phyloP scores from a whole-genome alignment of 2,329 filamentous ascomycete species.

The Alternaria burnsii region DNA sequence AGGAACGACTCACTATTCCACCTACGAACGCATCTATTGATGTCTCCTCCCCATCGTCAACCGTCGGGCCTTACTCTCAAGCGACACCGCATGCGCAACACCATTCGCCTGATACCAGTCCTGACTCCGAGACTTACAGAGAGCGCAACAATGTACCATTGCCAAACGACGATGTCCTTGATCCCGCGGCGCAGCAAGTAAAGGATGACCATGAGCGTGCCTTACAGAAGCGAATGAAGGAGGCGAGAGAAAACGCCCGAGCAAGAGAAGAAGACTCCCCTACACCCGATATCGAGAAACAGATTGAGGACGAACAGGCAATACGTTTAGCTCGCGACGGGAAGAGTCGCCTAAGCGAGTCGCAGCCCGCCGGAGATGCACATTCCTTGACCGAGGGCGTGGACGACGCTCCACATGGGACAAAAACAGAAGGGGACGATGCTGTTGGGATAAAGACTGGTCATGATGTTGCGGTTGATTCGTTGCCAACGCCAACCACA shows the following conservation, averaged over 20 bases:
- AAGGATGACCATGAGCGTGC: slow-evolving; percentile 64
- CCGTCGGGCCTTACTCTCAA: slow-evolving; percentile 72
- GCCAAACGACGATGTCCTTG: slow-evolving; percentile 42
- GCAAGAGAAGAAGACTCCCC: slow-evolving; percentile 56
- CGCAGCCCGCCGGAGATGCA: slow-evolving; percentile 15
- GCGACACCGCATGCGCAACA: slow-evolving; percentile 75
- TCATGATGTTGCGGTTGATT: slow-evolving; percentile 39
- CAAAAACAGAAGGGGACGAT: slow-evolving; percentile 12
- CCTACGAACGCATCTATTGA: slow-evolving; percentile 37
- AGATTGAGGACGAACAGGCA: slow-evolving; percentile 63
- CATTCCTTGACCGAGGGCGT: slow-evolving; percentile 37
- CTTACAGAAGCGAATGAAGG: slow-evolving; percentile 60
- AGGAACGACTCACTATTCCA: slow-evolving; percentile 43
- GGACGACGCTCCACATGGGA: slow-evolving; percentile 26
- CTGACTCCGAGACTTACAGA: slow-evolving; percentile 66
- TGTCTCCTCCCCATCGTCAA: slow-evolving; percentile 68
- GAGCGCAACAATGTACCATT: slow-evolving; percentile 42
- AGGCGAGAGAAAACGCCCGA: slow-evolving; percentile 50
- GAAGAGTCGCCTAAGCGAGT: slow-evolving; percentile 37
- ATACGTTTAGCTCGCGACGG: slow-evolving; percentile 49
- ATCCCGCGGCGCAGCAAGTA: slow-evolving; percentile 50
- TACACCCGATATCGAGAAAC: slow-evolving; percentile 68
- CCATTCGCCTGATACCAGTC: slow-evolving; percentile 76
- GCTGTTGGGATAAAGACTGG: slow-evolving; percentile 18
- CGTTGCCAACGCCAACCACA: slow-evolving; percentile 48